Conservation (phyloP, 2,329 filamentous ascomycete species). For the Clonostachys sp. region DNA sequence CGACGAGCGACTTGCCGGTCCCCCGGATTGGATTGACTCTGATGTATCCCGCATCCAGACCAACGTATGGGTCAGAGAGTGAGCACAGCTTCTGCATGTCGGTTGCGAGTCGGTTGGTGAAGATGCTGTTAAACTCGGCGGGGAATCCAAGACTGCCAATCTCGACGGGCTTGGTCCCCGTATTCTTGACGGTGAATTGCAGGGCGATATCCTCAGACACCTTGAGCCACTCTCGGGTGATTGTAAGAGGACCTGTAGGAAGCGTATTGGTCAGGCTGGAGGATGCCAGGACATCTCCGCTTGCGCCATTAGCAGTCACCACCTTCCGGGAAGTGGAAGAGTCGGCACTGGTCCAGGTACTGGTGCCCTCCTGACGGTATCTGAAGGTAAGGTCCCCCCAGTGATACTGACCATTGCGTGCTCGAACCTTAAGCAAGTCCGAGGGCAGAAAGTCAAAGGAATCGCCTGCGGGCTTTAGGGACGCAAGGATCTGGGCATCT, state of each 20-base stretch:
- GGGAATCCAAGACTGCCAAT: constrained; percentile 54
- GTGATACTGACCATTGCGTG: constrained; percentile 50
- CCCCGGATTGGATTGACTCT: constrained; percentile 47
- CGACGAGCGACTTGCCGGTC: constrained; percentile 45
- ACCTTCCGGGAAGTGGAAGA: constrained; percentile 33
- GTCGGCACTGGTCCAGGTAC: constrained; percentile 39
- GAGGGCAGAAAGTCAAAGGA: constrained; percentile 52
- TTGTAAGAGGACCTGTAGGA: constrained; percentile 28
- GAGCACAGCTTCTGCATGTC: constrained; percentile 47
- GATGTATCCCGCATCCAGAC: constrained; percentile 52
- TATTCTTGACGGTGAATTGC: constrained; percentile 45
- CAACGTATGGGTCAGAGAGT: constrained; percentile 56
- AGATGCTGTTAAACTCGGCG: constrained; percentile 59
- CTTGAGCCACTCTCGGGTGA: constrained; percentile 48
- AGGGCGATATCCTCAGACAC: constrained; percentile 43
- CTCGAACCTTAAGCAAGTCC: constrained; percentile 40
- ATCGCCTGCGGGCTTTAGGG: constrained; percentile 30
- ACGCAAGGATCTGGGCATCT: constrained; percentile 42
- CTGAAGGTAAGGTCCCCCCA: constrained; percentile 53
- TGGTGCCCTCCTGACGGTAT: constrained; percentile 35
- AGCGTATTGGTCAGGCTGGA: constrained; percentile 36
- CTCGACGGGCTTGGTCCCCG: constrained; percentile 32
- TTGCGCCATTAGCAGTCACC: constrained; percentile 8
- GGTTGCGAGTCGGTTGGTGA: constrained; percentile 40
- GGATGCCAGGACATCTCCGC: constrained; percentile 21